phyloP scores from a whole-genome alignment of 352 stramenopile genomes.

The Phytopythium litorale region DNA sequence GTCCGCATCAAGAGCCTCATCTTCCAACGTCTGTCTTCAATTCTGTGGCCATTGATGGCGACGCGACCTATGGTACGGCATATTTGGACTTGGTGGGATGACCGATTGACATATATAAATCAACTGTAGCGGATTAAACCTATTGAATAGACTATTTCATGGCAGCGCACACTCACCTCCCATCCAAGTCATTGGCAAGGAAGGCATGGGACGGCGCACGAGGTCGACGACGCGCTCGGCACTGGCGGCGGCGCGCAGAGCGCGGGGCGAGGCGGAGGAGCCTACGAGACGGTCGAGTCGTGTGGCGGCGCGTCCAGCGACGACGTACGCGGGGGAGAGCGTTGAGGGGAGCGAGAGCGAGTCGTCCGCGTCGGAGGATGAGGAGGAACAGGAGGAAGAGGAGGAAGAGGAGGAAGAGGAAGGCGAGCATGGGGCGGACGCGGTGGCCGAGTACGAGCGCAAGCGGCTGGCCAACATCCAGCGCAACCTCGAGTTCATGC shows the following conservation, averaged over 20 bases:
- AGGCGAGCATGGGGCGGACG: constrained; percentile 6
- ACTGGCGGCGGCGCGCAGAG: not conserved
- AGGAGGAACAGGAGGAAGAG: constrained; percentile 3
- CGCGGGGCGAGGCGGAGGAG: not conserved
- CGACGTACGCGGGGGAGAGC: constrained; percentile 6
- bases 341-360: constrained; percentile 1
- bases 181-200: too few relatives aligned
- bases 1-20: not conserved
- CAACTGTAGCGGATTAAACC: not conserved
- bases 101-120: not conserved
- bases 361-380: constrained; percentile 3
- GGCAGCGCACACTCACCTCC: not conserved
- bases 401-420: not conserved
- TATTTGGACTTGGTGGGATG: not conserved
- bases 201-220: not conserved
- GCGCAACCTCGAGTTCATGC: constrained; percentile 83
- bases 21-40: not conserved
- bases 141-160: constrained; percentile 1
- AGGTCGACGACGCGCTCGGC: not conserved
- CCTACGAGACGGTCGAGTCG: not conserved
- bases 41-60: not conserved
- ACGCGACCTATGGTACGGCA: not conserved
- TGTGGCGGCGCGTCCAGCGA: not conserved
- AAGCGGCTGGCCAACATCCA: constrained; percentile 82
- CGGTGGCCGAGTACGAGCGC: constrained; percentile 73